Evolutionary conservation across 768 basidiomycete species (phyloP).

Genomic region (Leucosporidium creatinivorum): DNA sequence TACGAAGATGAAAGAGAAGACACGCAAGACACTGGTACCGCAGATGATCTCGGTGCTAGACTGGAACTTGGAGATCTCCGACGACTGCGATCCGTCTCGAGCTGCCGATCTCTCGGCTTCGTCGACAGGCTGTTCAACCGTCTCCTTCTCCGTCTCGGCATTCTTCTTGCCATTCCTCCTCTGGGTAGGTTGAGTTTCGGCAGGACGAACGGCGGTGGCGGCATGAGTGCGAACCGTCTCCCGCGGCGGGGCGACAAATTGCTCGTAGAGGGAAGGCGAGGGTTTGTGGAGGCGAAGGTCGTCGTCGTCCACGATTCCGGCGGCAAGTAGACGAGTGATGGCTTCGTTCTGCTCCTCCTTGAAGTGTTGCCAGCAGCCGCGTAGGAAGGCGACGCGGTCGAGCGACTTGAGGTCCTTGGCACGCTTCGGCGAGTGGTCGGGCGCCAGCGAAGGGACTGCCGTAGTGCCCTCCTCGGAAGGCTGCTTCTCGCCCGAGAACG

Average conservation of each 20-base stretch:
- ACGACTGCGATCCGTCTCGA: too few species aligned
- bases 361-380: neutral
- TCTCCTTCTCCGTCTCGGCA: neutral
- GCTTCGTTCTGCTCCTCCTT: neutral
- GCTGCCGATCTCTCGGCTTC: too few species aligned
- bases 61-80: neutral
- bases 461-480: neutral
- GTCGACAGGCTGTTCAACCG: too few species aligned
- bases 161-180: neutral
- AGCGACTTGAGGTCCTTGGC: neutral
- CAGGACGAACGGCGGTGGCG: neutral
- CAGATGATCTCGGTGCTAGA: slow-evolving; percentile 10
- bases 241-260: neutral
- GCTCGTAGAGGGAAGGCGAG: slow-evolving; percentile 1
- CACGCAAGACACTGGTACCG: slow-evolving; percentile 12
- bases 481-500: neutral
- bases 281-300: slow-evolving; percentile 2
- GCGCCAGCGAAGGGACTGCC: neutral
- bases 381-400: slow-evolving; percentile 3
- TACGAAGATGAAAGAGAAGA: slow-evolving; percentile 21
- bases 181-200: neutral
- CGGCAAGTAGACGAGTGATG: neutral
- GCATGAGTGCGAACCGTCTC: too few species aligned
- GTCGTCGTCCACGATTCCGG: neutral
- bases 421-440: neutral